Base-by-base conservation (phyloP, 495 filamentous ascomycete genomes). In the Penicillium roqueforti region DNA sequence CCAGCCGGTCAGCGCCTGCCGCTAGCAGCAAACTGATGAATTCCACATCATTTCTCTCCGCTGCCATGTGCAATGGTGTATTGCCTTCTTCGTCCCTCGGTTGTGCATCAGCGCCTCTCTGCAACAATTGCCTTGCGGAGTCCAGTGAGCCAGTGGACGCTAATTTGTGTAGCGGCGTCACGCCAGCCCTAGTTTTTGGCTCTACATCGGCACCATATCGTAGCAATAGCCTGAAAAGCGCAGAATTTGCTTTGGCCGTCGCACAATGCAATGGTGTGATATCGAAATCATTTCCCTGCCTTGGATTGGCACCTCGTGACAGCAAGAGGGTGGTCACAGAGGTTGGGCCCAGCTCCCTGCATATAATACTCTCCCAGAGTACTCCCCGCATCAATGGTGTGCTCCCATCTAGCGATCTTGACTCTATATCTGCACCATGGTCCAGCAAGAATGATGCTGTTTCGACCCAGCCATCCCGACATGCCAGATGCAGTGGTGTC, bases 41-140 rank as follows among this genome's bases (percentile, higher is more conserved):
- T 23, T 16, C 39, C 14, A n/a, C 19, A 18, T 18, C 18, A 13
- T 23, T 23, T 16, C 22, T 32, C 19, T n/a, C 14, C 28, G 20
- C 40, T 26, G 39, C 50, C 4, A 44, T 3, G 32, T 52, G 50
- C 14, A 52, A 19, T 11, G 50, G 50, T 1, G 50, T 52, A 52
- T 44, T 18, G 10, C 50, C 50, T 3, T 43, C 31, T 0, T 3
- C 4, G 1, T 52, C 31, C n/a, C 10, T 32, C 18, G 39, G 28
- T 22, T 52, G 50, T n/a, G 19, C 40, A 52, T 32, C 20, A 32
- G 18, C 31, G 4, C 50, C 50, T 8, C 9, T 16, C 6, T 19
- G 6, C 29, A 52, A 23, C 40, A 52, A 52, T 18, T 26, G 13
- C 20, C 6, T 32, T 9, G 29, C 40, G 1, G 29, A 14, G 5